Conservation (phyloP, 805 yeast species). For the Candida rishiriensis region DNA sequence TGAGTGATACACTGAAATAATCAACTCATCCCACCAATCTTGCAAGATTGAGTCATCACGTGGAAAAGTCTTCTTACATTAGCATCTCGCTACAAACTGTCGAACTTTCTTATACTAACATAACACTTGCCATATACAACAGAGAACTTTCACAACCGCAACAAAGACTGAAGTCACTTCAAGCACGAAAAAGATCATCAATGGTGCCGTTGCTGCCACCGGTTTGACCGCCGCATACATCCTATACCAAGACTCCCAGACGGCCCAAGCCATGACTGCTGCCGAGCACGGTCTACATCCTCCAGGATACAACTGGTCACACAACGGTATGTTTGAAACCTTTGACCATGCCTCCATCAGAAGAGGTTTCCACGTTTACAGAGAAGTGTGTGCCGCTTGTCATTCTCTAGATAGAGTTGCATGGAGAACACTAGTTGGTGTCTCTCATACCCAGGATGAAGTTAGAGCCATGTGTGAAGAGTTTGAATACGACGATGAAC, state of each 20-base stretch:
- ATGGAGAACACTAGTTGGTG: conserved; percentile 98
- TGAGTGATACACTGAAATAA: background rate
- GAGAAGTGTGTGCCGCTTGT: conserved; percentile 98
- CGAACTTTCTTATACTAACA: conserved; percentile 12
- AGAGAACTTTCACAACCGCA: conserved; percentile 34
- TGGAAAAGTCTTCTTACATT: too few relatives aligned
- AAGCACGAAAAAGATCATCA: conserved; percentile 44
- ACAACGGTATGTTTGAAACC: conserved; percentile 83
- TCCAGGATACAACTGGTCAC: conserved; percentile 90
- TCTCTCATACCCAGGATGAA: conserved; percentile 86
- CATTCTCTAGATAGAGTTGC: conserved; percentile 96
- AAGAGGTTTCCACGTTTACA: conserved; percentile 98
- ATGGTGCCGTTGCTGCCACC: conserved; percentile 64
- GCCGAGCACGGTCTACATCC: conserved; percentile 99
- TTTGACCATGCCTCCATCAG: conserved; percentile 95
- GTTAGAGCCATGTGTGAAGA: conserved; percentile 93
- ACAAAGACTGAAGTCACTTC: conserved; percentile 30
- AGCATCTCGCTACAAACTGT: too few relatives aligned
- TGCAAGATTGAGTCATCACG: background rate
- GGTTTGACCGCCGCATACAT: conserved; percentile 80
- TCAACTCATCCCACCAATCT: background rate
- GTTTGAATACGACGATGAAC: conserved; percentile 95
- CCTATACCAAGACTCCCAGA: conserved; percentile 76
- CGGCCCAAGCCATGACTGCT: conserved; percentile 95
- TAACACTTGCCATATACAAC: background rate